phyloP scores from a whole-genome alignment of 805 yeast genomes.

The Metschnikowia similis region DNA sequence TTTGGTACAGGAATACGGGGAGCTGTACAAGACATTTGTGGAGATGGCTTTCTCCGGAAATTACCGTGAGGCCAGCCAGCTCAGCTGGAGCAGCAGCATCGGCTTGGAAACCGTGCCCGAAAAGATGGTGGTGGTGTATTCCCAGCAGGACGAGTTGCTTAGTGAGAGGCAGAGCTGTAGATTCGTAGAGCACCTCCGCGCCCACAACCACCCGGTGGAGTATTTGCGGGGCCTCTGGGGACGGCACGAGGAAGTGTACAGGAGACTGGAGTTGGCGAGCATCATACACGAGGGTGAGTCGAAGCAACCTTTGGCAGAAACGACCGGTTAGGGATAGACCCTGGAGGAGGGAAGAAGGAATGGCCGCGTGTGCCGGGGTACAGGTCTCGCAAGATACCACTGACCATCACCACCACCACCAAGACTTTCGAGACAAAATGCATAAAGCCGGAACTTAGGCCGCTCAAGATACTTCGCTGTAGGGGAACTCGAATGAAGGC shows the following conservation, averaged over 20 bases:
- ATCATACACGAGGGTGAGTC: background rate
- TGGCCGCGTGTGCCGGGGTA: too few relatives aligned
- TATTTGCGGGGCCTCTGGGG: conserved; percentile 43
- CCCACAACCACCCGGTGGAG: conserved; percentile 7
- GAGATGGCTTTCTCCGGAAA: conserved; percentile 47
- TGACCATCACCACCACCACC: too few relatives aligned
- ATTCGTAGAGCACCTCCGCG: conserved; percentile 33
- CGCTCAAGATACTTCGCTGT: too few relatives aligned
- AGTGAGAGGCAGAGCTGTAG: conserved; percentile 45
- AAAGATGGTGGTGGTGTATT: conserved; percentile 48
- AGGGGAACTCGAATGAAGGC: too few relatives aligned
- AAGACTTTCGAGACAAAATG: too few relatives aligned
- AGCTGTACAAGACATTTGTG: conserved; percentile 50
- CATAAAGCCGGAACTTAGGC: too few relatives aligned
- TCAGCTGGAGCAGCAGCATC: conserved; percentile 13
- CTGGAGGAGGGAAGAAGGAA: too few relatives aligned
- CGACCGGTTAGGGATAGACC: too few relatives aligned
- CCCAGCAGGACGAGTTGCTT: conserved; percentile 64
- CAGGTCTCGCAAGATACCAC: too few relatives aligned
- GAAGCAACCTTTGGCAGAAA: too few relatives aligned
- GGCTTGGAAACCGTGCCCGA: conserved; percentile 4
- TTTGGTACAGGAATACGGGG: conserved; percentile 58
- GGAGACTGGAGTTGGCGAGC: conserved; percentile 33
- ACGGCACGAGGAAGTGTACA: conserved; percentile 61
- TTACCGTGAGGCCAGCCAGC: conserved; percentile 24